These are phyloP conservation scores for Nicotiana tomentosiformis DNA, from an alignment of 257 asterid genomes.

Conservation along the genomic window DNA sequence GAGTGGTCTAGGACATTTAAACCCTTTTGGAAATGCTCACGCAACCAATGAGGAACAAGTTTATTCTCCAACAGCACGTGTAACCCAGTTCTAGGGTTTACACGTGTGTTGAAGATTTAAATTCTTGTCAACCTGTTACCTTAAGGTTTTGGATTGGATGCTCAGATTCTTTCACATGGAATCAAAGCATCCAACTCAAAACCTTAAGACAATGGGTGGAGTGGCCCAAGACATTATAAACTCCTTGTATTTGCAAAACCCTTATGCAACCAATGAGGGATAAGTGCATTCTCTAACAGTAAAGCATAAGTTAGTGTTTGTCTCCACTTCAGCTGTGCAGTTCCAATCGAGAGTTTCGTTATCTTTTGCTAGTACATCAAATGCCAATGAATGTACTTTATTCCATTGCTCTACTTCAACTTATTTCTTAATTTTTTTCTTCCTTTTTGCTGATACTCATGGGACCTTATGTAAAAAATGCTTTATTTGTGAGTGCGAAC, in stretches of 20 bases:
- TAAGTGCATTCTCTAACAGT: background rate
- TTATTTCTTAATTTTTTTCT: background rate
- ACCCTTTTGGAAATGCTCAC: background rate
- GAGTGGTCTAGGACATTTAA: background rate
- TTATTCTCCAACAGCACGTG: background rate
- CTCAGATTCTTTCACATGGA: background rate
- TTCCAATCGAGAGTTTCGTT: background rate
- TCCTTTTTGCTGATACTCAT: background rate
- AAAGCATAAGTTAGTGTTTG: background rate
- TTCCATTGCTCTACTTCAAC: conserved; percentile 1
- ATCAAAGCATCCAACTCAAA: background rate
- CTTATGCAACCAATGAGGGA: background rate
- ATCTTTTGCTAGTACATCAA: background rate
- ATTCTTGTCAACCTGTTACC: background rate
- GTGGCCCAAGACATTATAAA: no score
- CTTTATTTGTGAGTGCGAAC: background rate
- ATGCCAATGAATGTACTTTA: background rate
- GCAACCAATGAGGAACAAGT: background rate
- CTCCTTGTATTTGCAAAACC: background rate
- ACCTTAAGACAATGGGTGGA: background rate
- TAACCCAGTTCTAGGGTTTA: background rate
- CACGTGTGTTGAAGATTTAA: background rate
- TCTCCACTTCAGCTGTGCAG: background rate
- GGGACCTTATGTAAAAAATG: background rate
- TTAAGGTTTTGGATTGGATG: background rate